Evolutionary conservation across 2,329 filamentous ascomycete genomes (phyloP).

Genomic region (Orbilia ellipsospora): DNA sequence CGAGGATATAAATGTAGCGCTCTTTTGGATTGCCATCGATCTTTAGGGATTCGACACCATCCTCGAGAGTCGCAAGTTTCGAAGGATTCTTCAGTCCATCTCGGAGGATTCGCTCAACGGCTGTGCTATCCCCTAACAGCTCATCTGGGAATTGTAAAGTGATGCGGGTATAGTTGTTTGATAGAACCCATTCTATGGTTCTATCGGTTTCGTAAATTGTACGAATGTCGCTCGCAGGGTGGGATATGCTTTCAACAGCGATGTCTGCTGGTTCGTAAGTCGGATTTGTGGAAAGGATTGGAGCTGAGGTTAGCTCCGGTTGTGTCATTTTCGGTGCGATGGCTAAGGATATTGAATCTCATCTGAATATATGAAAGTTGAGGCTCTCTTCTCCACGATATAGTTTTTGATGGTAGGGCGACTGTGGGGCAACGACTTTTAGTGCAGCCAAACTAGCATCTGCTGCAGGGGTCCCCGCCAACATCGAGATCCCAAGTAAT

Average conservation of each 20-base stretch:
- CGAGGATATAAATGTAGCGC: constrained; percentile 78
- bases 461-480: too few species aligned
- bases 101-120: constrained; percentile 68
- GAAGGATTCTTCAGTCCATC: constrained; percentile 28
- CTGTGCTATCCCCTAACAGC: constrained; percentile 86
- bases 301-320: constrained; percentile 37
- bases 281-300: constrained; percentile 41
- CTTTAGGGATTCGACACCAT: constrained; percentile 33
- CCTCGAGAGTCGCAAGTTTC: constrained; percentile 36
- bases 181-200: constrained; percentile 79
- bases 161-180: constrained; percentile 77
- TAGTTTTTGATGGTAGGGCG: background rate
- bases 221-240: constrained; percentile 76
- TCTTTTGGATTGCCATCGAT: constrained; percentile 33
- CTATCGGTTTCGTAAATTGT: constrained; percentile 85
- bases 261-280: constrained; percentile 41
- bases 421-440: background rate
- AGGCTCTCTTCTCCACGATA: background rate
- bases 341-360: background rate
- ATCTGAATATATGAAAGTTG: background rate
- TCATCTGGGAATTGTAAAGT: constrained; percentile 96
- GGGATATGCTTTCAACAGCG: constrained; percentile 37
- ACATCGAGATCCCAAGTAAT: too few species aligned
- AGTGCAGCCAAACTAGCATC: too few species aligned
- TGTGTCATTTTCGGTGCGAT: constrained; percentile 37